Evolutionary conservation across 352 stramenopile genomes (phyloP).

Genomic region (Globisporangium echinulatum): DNA sequence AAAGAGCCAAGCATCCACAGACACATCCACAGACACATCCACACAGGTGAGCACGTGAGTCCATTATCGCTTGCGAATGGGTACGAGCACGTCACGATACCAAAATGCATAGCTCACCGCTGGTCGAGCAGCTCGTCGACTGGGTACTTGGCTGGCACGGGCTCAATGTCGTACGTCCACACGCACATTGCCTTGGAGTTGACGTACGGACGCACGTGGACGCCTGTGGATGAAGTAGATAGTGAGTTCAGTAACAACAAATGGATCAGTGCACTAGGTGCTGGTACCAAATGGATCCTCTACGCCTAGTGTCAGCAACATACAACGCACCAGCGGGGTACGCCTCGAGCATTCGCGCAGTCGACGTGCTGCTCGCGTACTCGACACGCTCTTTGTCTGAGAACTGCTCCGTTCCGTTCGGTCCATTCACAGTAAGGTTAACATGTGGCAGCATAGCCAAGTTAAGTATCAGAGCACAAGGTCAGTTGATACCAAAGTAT

Average conservation of each 20-base stretch:
- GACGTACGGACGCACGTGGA: slow-evolving; percentile 65
- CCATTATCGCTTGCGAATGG: too few species aligned
- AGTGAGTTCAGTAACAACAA: too few species aligned
- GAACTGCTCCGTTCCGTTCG: slow-evolving; percentile 21
- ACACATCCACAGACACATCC: too few species aligned
- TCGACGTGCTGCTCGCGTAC: slow-evolving; percentile 28
- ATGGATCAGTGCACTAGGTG: too few species aligned
- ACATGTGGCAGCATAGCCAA: too few species aligned
- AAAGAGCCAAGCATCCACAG: too few species aligned
- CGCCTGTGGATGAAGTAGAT: slow-evolving; percentile 17
- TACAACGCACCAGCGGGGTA: slow-evolving; percentile 33
- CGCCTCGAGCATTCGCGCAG: slow-evolving; percentile 39
- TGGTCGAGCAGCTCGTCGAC: slow-evolving; percentile 56
- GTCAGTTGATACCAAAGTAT: neutral
- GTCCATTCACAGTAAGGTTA: too few species aligned
- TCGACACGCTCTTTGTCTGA: slow-evolving; percentile 40
- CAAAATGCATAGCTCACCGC: slow-evolving; percentile 21
- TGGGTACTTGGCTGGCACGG: slow-evolving; percentile 51
- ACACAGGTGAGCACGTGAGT: too few species aligned
- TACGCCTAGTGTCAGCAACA: too few species aligned
- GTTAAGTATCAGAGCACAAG: too few species aligned
- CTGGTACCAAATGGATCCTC: too few species aligned
- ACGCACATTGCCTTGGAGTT: slow-evolving; percentile 62
- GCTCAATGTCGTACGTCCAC: slow-evolving; percentile 72
- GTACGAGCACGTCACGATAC: neutral